These are phyloP conservation scores for Plasmodium gallinaceum DNA, from an alignment of 169 alveolate species.

Conservation along the genomic window DNA sequence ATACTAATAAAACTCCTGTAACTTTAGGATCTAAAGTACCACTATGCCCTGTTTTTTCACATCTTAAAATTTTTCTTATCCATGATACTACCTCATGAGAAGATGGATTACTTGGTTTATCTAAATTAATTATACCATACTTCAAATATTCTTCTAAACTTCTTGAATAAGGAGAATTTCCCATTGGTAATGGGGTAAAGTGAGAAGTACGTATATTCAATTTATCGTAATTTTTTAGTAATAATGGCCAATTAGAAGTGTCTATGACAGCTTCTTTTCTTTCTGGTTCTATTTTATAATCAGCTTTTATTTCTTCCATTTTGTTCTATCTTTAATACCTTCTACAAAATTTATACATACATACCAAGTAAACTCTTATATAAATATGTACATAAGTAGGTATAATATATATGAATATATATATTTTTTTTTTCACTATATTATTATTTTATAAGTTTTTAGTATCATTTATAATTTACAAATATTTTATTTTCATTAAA, in stretches of 20 bases:
- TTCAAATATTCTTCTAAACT: conserved; percentile 94
- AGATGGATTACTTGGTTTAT: conserved; percentile 99
- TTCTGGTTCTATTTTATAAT: conserved; percentile 66
- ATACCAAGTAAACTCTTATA: background rate
- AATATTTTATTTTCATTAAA: too few species aligned
- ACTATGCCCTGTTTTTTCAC: conserved; percentile 99
- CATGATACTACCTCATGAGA: conserved; percentile 99
- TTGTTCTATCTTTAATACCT: background rate
- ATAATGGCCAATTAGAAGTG: conserved; percentile 57
- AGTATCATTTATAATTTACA: too few species aligned
- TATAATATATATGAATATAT: background rate
- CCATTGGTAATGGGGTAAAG: conserved; percentile 99
- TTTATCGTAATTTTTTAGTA: conserved; percentile 94
- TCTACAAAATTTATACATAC: conserved; percentile 6
- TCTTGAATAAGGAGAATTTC: conserved; percentile 98
- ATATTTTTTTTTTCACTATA: background rate
- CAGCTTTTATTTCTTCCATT: conserved; percentile 38
- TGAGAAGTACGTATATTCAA: conserved; percentile 98
- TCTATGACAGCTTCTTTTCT: conserved; percentile 62
- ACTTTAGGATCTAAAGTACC: conserved; percentile 99
- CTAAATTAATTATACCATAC: conserved; percentile 98
- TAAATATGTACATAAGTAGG: background rate
- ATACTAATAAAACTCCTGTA: conserved; percentile 99
- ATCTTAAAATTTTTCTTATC: conserved; percentile 98
- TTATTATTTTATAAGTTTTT: too few species aligned